Conservation (phyloP, 305 asterid species). For the Lippia alba region DNA sequence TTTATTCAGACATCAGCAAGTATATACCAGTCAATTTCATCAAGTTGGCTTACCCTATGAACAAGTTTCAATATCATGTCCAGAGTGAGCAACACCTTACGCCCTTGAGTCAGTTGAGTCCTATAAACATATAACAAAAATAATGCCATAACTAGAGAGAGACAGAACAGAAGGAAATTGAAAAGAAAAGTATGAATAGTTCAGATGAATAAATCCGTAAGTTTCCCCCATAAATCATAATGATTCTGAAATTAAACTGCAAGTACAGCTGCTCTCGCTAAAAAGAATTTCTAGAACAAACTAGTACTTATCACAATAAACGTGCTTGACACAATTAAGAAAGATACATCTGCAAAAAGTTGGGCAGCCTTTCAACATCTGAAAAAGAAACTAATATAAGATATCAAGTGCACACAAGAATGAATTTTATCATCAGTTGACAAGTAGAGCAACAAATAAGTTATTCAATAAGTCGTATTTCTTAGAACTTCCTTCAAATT, state of each 20-base stretch:
- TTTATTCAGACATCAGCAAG: constrained; percentile 27
- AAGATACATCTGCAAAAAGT: neutral
- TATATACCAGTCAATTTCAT: neutral
- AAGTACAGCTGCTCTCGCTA: constrained; percentile 10
- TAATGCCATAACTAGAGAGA: constrained; percentile 24
- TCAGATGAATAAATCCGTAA: neutral
- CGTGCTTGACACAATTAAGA: neutral
- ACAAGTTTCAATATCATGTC: constrained; percentile 91
- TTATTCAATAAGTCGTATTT: constrained; percentile 7
- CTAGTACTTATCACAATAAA: neutral
- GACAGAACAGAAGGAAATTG: constrained; percentile 14
- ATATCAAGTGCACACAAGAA: neutral
- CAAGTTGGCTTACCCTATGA: constrained; percentile 61
- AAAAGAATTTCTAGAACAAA: neutral
- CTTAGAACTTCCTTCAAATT: neutral
- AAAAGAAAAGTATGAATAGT: neutral
- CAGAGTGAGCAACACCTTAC: constrained; percentile 85
- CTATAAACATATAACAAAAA: constrained; percentile 48
- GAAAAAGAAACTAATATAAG: neutral
- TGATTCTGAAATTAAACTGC: neutral
- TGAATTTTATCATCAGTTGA: neutral
- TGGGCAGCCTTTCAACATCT: constrained; percentile 3
- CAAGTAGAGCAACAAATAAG: constrained; percentile 17
- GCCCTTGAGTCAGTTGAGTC: constrained; percentile 95
- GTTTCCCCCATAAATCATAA: constrained; percentile 8